These are phyloP conservation scores for Candida tammaniensis DNA, from an alignment of 805 yeast species.

Conservation along the genomic window DNA sequence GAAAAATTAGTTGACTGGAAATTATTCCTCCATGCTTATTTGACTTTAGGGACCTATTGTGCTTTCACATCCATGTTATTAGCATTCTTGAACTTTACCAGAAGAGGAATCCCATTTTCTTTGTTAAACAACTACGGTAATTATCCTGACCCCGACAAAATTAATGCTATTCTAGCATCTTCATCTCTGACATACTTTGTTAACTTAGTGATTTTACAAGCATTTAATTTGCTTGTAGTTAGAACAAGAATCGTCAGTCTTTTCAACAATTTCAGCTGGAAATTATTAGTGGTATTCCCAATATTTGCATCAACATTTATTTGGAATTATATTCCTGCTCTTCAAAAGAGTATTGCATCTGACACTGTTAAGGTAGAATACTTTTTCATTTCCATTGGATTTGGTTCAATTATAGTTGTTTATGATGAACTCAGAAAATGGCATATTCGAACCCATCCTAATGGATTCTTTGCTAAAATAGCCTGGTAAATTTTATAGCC, in stretches of 20 bases:
- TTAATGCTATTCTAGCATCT: slow-evolving; percentile 16
- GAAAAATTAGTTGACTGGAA: slow-evolving; percentile 40
- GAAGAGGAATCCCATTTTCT: slow-evolving; percentile 33
- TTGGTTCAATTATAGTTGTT: slow-evolving; percentile 37
- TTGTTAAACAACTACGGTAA: slow-evolving; percentile 35
- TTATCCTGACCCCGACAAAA: slow-evolving; percentile 13
- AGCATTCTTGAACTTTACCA: slow-evolving; percentile 34
- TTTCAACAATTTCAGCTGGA: slow-evolving; percentile 40
- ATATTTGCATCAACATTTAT: slow-evolving; percentile 39
- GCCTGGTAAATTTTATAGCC: slow-evolving; percentile 35
- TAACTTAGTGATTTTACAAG: slow-evolving; percentile 47
- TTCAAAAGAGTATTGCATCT: slow-evolving; percentile 34
- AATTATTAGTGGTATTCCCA: slow-evolving; percentile 30
- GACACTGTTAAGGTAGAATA: slow-evolving; percentile 42
- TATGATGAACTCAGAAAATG: slow-evolving; percentile 45
- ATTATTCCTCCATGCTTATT: slow-evolving; percentile 41
- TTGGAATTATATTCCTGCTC: slow-evolving; percentile 41
- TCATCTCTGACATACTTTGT: slow-evolving; percentile 45
- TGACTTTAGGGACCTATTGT: slow-evolving; percentile 40
- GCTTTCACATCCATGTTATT: slow-evolving; percentile 40
- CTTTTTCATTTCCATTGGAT: slow-evolving; percentile 45
- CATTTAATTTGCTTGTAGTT: slow-evolving; percentile 42
- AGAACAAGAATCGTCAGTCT: slow-evolving; percentile 42
- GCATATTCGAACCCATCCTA: slow-evolving; percentile 35
- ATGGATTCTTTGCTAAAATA: slow-evolving; percentile 31